These are phyloP conservation scores for Emmonsiellopsis sp. DNA, from an alignment of 2,329 filamentous ascomycete species.

Conservation along the genomic window DNA sequence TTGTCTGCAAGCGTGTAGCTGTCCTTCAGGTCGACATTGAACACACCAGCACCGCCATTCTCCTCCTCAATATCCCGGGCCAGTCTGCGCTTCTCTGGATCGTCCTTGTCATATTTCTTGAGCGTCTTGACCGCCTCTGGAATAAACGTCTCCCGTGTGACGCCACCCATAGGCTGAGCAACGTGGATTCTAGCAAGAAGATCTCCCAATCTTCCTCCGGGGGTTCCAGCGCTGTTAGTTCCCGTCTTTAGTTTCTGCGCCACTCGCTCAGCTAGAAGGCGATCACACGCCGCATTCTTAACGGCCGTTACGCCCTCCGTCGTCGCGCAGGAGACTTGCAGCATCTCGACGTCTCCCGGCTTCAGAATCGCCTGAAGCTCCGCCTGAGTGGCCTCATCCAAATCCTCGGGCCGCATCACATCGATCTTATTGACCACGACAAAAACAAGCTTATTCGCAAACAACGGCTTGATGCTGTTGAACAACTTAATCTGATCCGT, in stretches of 20 bases:
- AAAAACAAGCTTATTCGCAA: conserved; percentile 95
- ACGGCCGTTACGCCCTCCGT: conserved; percentile 89
- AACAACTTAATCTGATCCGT: conserved; percentile 89
- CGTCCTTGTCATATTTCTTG: conserved; percentile 83
- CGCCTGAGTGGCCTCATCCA: conserved; percentile 67
- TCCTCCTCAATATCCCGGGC: conserved; percentile 84
- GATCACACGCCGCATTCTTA: conserved; percentile 89
- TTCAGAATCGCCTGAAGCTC: conserved; percentile 73
- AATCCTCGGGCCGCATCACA: conserved; percentile 74
- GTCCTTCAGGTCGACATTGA: conserved; percentile 82
- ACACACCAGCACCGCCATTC: conserved; percentile 90
- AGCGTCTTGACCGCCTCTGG: conserved; percentile 71
- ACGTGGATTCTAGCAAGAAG: conserved; percentile 94
- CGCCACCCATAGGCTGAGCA: conserved; percentile 78
- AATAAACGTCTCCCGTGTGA: conserved; percentile 71
- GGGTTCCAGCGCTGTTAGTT: conserved; percentile 66
- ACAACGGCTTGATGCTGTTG: conserved; percentile 91
- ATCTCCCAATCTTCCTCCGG: conserved; percentile 75
- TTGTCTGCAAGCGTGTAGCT: conserved; percentile 80
- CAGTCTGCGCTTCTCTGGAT: conserved; percentile 70
- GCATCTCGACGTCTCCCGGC: conserved; percentile 79
- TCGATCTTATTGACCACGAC: conserved; percentile 99
- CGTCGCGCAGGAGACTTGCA: conserved; percentile 91
- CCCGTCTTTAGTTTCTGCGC: conserved; percentile 90
- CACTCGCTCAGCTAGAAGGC: conserved; percentile 83